Evolutionary conservation across 176 grass and related monocot species (phyloP), one percentile per base, ranked within the genome.

Genomic region (Ensete ventricosum): DNA sequence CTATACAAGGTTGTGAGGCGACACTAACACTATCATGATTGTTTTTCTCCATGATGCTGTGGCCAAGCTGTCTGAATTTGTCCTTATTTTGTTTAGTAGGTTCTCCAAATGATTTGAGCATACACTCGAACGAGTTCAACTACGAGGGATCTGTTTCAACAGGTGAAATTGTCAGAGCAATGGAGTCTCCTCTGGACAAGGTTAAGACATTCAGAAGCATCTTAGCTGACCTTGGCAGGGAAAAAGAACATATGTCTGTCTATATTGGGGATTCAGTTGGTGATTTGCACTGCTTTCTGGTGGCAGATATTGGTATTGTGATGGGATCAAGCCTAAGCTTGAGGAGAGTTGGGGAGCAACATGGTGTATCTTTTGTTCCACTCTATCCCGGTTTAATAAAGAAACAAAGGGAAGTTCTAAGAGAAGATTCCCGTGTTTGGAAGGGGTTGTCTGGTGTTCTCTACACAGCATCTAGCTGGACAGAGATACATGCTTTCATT

Each of bases 81-180:
- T 52, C 8, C n/a, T 85, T 25, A 64, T 74, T 76, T 48, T 48
- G 3, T 84, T 69, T 82, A 98, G 95, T 89, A 27, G 95, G 95
- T 79, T 93, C 86, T 87, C 82, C 94, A 60, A 77, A 93, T 11
- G 86, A 85, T 66, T 66, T 94, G 86, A 87, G 69, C 84, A 84
- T 98, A 83, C 95, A 98, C 74, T 91, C 95, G 0, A 94, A 98
- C 49, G 95, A 98, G 82, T 91, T 98, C 81, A 83, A 69, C 77
- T 98, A 93, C 54, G 86, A 93, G 72, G 88, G 69, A 54, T 89
- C 90, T 69, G 48, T 98, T 83, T 98, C 95, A 77, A 98, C 90
- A 25, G 95, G 95, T 71, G 58, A 91, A 76, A 88, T 98, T 81
- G 72, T 80, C 54, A 89, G 82, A 78, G 87, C 85, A 62, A 98